phyloP scores from a whole-genome alignment of 148 eudicot genomes.

The Hydrangea macrophylla region DNA sequence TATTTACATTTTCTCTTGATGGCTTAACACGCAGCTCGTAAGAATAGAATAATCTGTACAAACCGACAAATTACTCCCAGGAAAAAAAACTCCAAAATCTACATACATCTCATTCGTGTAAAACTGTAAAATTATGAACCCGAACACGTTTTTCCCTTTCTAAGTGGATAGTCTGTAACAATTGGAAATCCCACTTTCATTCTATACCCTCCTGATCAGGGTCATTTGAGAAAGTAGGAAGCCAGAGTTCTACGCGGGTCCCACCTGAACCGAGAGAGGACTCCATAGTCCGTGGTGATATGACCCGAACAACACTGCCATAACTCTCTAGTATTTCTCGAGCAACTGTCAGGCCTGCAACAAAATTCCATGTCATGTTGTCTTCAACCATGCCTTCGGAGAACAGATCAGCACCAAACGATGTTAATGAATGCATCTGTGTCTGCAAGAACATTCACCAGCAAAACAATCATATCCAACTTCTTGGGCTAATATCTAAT shows the following conservation, averaged over 20 bases:
- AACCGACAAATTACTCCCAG: not conserved
- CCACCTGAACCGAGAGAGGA: conserved; percentile 73
- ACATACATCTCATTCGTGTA: not conserved
- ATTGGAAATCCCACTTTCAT: not conserved
- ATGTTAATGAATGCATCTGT: conserved; percentile 88
- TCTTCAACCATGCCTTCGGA: conserved; percentile 69
- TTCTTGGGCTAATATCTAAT: not conserved
- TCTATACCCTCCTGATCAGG: conserved; percentile 24
- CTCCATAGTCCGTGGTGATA: conserved; percentile 69
- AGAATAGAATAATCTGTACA: conserved; percentile 6
- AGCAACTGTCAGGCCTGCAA: conserved; percentile 87
- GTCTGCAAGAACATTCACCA: conserved; percentile 46
- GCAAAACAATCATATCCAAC: not conserved
- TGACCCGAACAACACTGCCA: conserved; percentile 85
- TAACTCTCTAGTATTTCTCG: conserved; percentile 91
- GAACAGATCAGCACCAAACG: conserved; percentile 72
- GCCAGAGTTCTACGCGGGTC: conserved; percentile 86
- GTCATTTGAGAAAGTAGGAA: conserved; percentile 46
- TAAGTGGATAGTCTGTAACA: not conserved
- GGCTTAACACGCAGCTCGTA: not conserved
- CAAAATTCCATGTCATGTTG: conserved; percentile 98
- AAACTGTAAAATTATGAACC: not conserved
- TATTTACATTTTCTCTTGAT: not conserved
- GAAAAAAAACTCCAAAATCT: not conserved
- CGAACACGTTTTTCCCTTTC: not conserved